phyloP scores from a whole-genome alignment of 2,329 filamentous ascomycete genomes.

The Didymella arachidicola region DNA sequence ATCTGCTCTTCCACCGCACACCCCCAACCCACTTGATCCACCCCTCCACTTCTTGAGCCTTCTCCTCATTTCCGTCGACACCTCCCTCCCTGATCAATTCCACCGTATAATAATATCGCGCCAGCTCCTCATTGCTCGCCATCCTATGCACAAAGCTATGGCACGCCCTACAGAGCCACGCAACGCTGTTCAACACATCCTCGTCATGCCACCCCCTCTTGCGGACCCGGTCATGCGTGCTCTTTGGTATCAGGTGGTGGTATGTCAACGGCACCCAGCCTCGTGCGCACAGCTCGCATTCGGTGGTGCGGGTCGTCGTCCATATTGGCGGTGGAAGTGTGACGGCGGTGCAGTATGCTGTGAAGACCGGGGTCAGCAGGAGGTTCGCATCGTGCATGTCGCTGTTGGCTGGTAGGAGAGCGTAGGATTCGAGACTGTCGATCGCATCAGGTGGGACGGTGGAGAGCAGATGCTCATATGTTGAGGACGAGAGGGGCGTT shows the following conservation, averaged over 20 bases:
- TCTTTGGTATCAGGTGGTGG: conserved; percentile 84
- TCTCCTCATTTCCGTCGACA: conserved; percentile 69
- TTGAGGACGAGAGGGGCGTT: conserved; percentile 62
- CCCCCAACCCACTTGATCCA: conserved; percentile 77
- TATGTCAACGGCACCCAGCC: conserved; percentile 80
- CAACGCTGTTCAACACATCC: conserved; percentile 79
- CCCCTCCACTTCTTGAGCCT: conserved; percentile 73
- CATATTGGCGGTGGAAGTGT: conserved; percentile 71
- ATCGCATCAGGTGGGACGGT: conserved; percentile 66
- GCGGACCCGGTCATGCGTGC: conserved; percentile 76
- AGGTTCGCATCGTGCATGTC: conserved; percentile 51
- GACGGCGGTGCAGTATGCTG: conserved; percentile 66
- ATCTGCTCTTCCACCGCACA: conserved; percentile 72
- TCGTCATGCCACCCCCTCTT: conserved; percentile 81
- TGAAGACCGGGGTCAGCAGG: conserved; percentile 70
- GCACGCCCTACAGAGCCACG: conserved; percentile 85
- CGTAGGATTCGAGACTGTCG: conserved; percentile 74
- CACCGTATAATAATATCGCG: conserved; percentile 74
- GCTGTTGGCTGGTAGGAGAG: conserved; percentile 60
- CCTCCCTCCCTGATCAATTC: conserved; percentile 74
- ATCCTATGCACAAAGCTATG: conserved; percentile 83
- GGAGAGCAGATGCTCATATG: conserved; percentile 59
- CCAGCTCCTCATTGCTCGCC: conserved; percentile 78
- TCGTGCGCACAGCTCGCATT: conserved; percentile 79
- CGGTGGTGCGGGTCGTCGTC: conserved; percentile 60